Evolutionary conservation across 345 rosid genomes (phyloP).

Genomic region (Citrus medica): DNA sequence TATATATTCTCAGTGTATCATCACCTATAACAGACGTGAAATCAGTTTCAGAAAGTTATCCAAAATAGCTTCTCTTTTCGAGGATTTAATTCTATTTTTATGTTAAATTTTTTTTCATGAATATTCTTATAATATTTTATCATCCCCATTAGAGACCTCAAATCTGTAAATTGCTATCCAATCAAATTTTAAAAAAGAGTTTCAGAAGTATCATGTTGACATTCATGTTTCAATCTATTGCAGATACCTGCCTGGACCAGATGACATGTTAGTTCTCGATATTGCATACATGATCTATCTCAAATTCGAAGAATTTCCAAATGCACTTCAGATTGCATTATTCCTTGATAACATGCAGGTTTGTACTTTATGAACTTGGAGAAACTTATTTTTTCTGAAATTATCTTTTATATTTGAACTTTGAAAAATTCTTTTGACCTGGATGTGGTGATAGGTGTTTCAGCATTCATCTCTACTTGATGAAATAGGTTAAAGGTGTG

Average conservation of each 20-base stretch:
- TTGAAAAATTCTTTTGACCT: background rate
- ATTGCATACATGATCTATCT: conserved; percentile 76
- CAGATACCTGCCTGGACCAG: conserved; percentile 94
- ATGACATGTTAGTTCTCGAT: conserved; percentile 72
- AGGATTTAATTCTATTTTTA: background rate
- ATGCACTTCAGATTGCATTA: conserved; percentile 83
- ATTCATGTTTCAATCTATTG: conserved; percentile 18
- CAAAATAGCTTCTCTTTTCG: background rate
- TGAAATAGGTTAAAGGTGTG: background rate
- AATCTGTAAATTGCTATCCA: background rate
- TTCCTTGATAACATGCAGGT: conserved; percentile 86
- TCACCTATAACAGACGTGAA: background rate
- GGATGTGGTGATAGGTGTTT: background rate
- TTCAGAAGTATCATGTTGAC: background rate
- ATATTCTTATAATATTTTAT: background rate
- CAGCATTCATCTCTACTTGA: background rate
- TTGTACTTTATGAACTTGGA: conserved; percentile 9
- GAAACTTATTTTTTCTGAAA: background rate
- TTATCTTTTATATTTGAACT: background rate
- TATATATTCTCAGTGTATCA: background rate
- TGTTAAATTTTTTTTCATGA: background rate
- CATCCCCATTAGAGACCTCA: background rate
- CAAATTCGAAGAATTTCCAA: conserved; percentile 66
- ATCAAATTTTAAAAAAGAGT: background rate
- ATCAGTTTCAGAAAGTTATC: background rate